Evolutionary conservation across 495 filamentous ascomycete genomes (phyloP), one percentile per base, ranked within the genome.

Genomic region (Delitschia confertaspora): DNA sequence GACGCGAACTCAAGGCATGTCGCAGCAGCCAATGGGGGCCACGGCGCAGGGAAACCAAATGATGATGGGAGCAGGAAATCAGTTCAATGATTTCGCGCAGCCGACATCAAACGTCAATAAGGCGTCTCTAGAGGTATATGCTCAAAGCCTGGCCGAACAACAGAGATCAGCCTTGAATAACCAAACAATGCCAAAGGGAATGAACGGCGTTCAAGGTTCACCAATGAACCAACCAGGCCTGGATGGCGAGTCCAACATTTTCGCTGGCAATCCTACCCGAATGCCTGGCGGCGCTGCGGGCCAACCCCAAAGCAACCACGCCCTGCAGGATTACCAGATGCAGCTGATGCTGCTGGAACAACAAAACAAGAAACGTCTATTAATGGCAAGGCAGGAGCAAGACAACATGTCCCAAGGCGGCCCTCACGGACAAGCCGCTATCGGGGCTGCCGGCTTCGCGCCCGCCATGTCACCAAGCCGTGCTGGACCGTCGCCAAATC

Each of bases 251-350:
- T 10, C 32, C 31, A 44, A 45, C 3, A 33, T 77, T 60, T 93
- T 86, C 63, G 74, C 74, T 47, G 64, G 71, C 40, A 74, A 72
- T 56, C 56, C 7, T 8, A 23, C 49, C 23, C 49, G 44, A 52
- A 71, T 53, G 35, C 42, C 39, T 29, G 19, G 45, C 33, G 74
- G 72, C 47, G 68, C 71, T 59, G 66, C 71, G 29, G 59, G 60
- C 9, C 69, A 68, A 39, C 62, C 62, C 45, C 73, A 76, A 37
- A 86, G 86, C 60, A 95, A 91, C 57, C 88, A 95, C 62, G 93
- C 93, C 26, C 71, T 98, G 41, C 89, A 95, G 61, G 93, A 96
- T 62, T 96, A 98, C 64, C 91, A 98, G 67, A 95, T 95, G 91
- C 91, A 98, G 58, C 70, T 98, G 59, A 95, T 96, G 91, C 64